These are phyloP conservation scores for Cercospora citrullina DNA, from an alignment of 2,329 filamentous ascomycete genomes.

Conservation along the genomic window DNA sequence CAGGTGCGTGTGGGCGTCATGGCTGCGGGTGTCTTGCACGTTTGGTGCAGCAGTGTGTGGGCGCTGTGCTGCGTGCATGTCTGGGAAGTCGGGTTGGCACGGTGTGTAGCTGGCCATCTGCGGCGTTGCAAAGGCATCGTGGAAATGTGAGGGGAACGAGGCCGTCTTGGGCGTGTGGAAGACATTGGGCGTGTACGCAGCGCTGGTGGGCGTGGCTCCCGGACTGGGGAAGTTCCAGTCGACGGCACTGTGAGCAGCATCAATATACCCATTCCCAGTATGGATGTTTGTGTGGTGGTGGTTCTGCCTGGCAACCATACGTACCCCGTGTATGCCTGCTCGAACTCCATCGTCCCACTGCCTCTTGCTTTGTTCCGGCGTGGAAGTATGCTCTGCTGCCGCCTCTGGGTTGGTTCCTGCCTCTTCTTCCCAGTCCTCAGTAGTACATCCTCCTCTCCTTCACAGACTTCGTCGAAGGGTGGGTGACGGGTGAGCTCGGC, in stretches of 20 bases:
- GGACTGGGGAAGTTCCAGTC: slow-evolving; percentile 55
- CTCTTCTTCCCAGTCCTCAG: slow-evolving; percentile 11
- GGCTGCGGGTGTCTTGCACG: slow-evolving; percentile 29
- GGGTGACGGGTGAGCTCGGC: slow-evolving; percentile 13
- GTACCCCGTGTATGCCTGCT: slow-evolving; percentile 28
- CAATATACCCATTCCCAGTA: background rate
- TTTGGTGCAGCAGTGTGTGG: slow-evolving; percentile 31
- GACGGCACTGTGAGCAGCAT: slow-evolving; percentile 39
- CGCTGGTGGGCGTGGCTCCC: slow-evolving; percentile 50
- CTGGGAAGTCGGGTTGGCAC: slow-evolving; percentile 31
- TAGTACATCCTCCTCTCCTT: slow-evolving; percentile 8
- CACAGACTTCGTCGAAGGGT: slow-evolving; percentile 4
- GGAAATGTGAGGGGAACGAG: slow-evolving; percentile 47
- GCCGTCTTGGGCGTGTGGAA: slow-evolving; percentile 50
- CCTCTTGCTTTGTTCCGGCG: slow-evolving; percentile 4
- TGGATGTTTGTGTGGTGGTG: background rate
- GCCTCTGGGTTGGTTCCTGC: slow-evolving; percentile 17
- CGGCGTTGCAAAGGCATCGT: slow-evolving; percentile 53
- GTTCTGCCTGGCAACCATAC: background rate
- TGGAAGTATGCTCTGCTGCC: slow-evolving; percentile 20
- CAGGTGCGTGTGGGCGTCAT: slow-evolving; percentile 32
- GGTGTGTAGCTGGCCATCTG: slow-evolving; percentile 46
- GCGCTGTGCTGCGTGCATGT: slow-evolving; percentile 33
- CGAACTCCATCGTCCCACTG: slow-evolving; percentile 25
- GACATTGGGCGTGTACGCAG: slow-evolving; percentile 40